Percentiles rank a stretch among this genome's conserved stretches.
These are phyloP conservation scores for Fusarium brachygibbosum DNA, from an alignment of 2,329 filamentous ascomycete species.

Conservation along the genomic window DNA sequence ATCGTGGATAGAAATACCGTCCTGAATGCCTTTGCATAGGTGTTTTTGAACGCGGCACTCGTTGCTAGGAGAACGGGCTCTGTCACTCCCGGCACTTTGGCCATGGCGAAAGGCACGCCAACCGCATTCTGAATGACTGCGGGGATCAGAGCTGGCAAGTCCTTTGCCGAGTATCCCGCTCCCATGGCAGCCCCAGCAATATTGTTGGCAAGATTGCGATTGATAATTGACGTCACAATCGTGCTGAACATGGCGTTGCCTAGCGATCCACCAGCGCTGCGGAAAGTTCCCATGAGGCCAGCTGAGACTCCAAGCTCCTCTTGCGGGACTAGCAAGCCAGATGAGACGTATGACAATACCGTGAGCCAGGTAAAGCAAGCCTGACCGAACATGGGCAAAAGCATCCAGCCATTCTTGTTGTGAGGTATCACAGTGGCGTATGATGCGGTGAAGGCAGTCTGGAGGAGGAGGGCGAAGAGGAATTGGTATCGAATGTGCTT, in stretches of 20 bases:
- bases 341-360: constrained; percentile 16
- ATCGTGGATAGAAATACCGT: constrained; percentile 23
- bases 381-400: constrained; percentile 20
- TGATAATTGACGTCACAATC: constrained; percentile 12
- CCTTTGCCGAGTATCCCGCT: constrained; percentile 1
- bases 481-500: constrained; percentile 26
- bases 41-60: constrained; percentile 12
- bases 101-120: constrained; percentile 16
- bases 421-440: constrained; percentile 14
- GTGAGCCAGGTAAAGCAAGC: constrained; percentile 21
- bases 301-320: constrained; percentile 20
- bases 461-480: constrained; percentile 10
- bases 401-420: constrained; percentile 7
- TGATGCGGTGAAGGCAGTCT: constrained; percentile 12
- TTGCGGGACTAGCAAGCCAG: constrained; percentile 11
- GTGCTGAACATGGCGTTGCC: constrained; percentile 29
- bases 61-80: constrained; percentile 13
- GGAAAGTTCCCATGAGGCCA: constrained; percentile 19
- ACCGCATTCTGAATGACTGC: constrained; percentile 19
- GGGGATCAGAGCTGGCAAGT: constrained; percentile 4
- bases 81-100: constrained; percentile 20
- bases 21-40: constrained; percentile 8
- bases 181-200: constrained; percentile 16
- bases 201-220: constrained; percentile 8
- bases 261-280: constrained; percentile 19